Conservation (phyloP, 2,329 filamentous ascomycete species). For the Tolypocladium endophyticum region DNA sequence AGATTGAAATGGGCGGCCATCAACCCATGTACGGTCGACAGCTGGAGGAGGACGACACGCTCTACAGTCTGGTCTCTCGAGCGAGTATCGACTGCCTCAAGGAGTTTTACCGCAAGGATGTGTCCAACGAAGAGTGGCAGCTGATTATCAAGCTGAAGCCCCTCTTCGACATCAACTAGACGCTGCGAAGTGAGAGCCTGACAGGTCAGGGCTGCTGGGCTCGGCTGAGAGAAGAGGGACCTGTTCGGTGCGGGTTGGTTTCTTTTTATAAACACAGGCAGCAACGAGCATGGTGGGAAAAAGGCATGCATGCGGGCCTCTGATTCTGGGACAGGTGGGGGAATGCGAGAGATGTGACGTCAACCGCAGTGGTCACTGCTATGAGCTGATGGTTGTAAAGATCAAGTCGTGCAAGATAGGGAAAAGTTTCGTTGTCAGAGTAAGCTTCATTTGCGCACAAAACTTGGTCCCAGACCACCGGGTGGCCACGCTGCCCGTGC, state of each 20-base stretch:
- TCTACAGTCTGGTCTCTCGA: slow-evolving; percentile 83
- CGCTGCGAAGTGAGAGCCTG: no score
- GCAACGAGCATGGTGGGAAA: neutral
- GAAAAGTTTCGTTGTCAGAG: neutral
- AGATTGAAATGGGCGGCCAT: slow-evolving; percentile 86
- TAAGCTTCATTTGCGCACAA: neutral
- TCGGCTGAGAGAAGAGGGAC: neutral
- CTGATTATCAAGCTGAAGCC: slow-evolving; percentile 94
- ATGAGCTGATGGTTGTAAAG: neutral
- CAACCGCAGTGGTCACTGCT: neutral
- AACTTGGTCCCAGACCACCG: neutral
- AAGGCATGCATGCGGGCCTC: neutral
- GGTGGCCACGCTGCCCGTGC: neutral
- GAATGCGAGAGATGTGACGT: neutral
- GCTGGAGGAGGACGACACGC: slow-evolving; percentile 77
- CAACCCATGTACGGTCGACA: slow-evolving; percentile 94
- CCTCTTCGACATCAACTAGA: slow-evolving; percentile 74
- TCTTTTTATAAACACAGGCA: neutral
- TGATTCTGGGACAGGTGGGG: neutral
- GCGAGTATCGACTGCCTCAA: slow-evolving; percentile 90
- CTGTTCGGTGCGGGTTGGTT: neutral
- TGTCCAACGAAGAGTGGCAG: slow-evolving; percentile 86
- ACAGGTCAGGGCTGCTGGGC: neutral
- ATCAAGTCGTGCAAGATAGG: neutral
- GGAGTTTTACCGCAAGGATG: slow-evolving; percentile 84